These are phyloP conservation scores for Penicillium sp. DNA, from an alignment of 2,329 filamentous ascomycete species.

Conservation along the genomic window DNA sequence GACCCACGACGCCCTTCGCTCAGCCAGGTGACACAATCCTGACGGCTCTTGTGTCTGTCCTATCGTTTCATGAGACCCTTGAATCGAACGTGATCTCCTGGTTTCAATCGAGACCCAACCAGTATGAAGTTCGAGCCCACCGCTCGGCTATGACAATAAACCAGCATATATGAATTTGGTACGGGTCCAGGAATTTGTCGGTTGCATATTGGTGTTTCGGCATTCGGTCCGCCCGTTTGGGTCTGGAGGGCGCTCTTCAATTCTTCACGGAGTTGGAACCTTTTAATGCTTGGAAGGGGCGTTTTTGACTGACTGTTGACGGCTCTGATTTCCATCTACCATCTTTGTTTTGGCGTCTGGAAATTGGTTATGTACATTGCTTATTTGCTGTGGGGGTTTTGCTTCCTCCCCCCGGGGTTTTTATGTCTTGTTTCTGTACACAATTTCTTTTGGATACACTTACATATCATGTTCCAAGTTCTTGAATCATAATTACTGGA, in stretches of 20 bases:
- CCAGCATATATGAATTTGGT: constrained; percentile 9
- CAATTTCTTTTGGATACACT: constrained; percentile 7
- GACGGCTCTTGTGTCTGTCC: constrained; percentile 12
- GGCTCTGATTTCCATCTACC: background rate
- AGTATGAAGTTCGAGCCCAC: constrained; percentile 5
- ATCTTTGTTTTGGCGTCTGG: constrained; percentile 8
- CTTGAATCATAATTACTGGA: background rate
- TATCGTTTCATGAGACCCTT: constrained; percentile 8
- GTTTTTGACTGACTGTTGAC: background rate
- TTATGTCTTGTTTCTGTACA: constrained; percentile 12
- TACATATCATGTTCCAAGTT: background rate
- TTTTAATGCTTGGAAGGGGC: background rate
- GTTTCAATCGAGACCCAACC: constrained; percentile 2
- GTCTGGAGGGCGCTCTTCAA: constrained; percentile 6
- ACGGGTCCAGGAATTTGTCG: constrained; percentile 1
- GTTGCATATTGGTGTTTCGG: background rate
- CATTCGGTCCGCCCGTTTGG: background rate
- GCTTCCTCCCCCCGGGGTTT: constrained; percentile 1
- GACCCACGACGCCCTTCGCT: background rate
- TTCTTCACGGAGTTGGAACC: background rate
- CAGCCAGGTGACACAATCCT: constrained; percentile 9
- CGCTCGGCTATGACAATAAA: constrained; percentile 6
- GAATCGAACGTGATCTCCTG: background rate
- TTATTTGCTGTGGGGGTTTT: background rate
- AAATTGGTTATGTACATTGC: constrained; percentile 8